phyloP scores from a whole-genome alignment of 371 early-diverging fungal species.

The Apophysomyces variabilis region DNA sequence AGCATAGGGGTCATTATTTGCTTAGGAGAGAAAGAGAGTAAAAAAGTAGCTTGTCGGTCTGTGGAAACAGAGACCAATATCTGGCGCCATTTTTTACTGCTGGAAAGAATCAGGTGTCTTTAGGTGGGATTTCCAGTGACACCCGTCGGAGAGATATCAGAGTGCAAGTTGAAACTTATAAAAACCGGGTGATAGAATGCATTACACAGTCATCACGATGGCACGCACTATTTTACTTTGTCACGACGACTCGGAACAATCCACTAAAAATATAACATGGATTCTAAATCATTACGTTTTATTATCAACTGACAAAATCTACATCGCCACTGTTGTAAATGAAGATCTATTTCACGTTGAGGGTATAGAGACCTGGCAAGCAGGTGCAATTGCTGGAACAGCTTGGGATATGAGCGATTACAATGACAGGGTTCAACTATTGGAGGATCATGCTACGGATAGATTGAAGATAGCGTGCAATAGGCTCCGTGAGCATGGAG shows the following conservation, averaged over 20 bases:
- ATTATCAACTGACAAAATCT: slow-evolving; percentile 28
- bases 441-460: slow-evolving; percentile 27
- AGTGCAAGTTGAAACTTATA: not conserved
- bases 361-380: slow-evolving; percentile 35
- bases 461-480: slow-evolving; percentile 23
- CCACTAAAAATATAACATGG: slow-evolving; percentile 34
- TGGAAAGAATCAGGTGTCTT: slow-evolving; percentile 1
- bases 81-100: slow-evolving; percentile 2
- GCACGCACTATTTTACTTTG: slow-evolving; percentile 33
- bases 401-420: slow-evolving; percentile 28
- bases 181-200: not conserved
- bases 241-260: slow-evolving; percentile 32
- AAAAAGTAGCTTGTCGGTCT: not conserved
- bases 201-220: slow-evolving; percentile 11
- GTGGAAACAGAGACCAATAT: not conserved
- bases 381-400: slow-evolving; percentile 27
- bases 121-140: not conserved
- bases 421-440: slow-evolving; percentile 24
- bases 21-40: slow-evolving; percentile 1
- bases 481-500: slow-evolving; percentile 29
- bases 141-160: slow-evolving; percentile 1
- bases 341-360: slow-evolving; percentile 37
- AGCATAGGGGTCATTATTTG: slow-evolving; percentile 1
- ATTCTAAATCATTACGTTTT: slow-evolving; percentile 25
- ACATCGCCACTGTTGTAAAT: slow-evolving; percentile 29